phyloP scores from a whole-genome alignment of 305 asterid genomes.

The Fraxinus albicans region DNA sequence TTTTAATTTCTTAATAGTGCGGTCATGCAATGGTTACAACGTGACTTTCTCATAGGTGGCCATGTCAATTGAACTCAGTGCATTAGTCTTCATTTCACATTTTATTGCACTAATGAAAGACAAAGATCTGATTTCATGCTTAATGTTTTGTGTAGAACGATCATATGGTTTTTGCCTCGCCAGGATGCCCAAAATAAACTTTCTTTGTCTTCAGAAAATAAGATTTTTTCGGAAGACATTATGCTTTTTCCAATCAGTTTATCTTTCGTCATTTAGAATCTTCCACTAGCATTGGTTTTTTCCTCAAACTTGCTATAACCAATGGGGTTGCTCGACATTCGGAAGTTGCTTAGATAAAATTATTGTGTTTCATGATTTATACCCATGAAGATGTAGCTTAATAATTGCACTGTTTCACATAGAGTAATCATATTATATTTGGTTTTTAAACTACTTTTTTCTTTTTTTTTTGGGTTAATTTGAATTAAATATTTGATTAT shows the following conservation, averaged over 20 bases:
- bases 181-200: neutral
- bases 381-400: neutral
- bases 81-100: neutral
- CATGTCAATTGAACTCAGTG: neutral
- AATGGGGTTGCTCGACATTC: neutral
- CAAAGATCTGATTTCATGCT: neutral
- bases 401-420: neutral
- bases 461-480: no score
- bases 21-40: neutral
- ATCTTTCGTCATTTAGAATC: neutral
- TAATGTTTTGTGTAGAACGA: neutral
- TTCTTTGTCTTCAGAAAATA: no score
- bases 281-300: neutral
- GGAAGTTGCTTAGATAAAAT: neutral
- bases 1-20: neutral
- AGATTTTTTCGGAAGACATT: neutral
- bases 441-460: no score
- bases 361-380: neutral
- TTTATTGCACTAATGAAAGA: neutral
- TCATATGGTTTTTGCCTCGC: neutral
- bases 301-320: neutral
- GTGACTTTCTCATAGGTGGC: neutral
- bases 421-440: neutral
- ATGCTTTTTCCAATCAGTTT: neutral
- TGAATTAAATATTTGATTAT: no score